Evolutionary conservation across 2,329 filamentous ascomycete genomes (phyloP), one percentile per base, ranked within the genome.

Genomic region (Acephala macrosclerotiorum): DNA sequence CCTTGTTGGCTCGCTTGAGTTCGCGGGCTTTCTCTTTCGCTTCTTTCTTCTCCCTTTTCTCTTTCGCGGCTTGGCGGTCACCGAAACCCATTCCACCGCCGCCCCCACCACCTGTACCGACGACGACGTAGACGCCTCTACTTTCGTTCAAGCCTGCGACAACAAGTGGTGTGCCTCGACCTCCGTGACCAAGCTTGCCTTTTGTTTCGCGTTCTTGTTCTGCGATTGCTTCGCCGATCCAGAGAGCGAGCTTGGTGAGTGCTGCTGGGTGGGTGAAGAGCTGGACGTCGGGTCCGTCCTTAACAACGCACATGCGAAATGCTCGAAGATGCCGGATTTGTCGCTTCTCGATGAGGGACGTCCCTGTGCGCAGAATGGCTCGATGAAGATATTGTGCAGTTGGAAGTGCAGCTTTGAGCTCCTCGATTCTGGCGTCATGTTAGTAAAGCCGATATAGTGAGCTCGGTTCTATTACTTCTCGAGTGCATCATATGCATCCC

Each of bases 231-330:
- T 98, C 95, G 55, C 91, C 93, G 49, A 99, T 87, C 96, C 96
- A 99, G 2, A 97, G 84, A 0, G 95, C 94, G 16, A 99, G 85
- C 78, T 98, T 97, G 1, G 94, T 97, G 26, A 99, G 82, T 1
- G 96, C 96, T 6, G 94, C 93, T 0, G 96, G 94, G 75, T 98
- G 95, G 0, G 91, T 94, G 79, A 99, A 99, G 12, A 98, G 85
- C n/a, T 87, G 81, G 0, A 97, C 91, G 73, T 98, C 96, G 0
- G 94, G 93, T 0, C 95, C 94, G 75, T 98, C 96, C 76, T 96
- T 97, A 72, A 99, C 94, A 3, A 98, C 91, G 38, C 92, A 96
- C 85, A 99, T 94, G 58, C 96, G 92, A 78, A 98, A 99, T 0
- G 95, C 92, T 57, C 93, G 89, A 18, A 99, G 83, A 77, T 97